These are phyloP conservation scores for Boletus coccyginus DNA, from an alignment of 768 basidiomycete species.

Conservation along the genomic window DNA sequence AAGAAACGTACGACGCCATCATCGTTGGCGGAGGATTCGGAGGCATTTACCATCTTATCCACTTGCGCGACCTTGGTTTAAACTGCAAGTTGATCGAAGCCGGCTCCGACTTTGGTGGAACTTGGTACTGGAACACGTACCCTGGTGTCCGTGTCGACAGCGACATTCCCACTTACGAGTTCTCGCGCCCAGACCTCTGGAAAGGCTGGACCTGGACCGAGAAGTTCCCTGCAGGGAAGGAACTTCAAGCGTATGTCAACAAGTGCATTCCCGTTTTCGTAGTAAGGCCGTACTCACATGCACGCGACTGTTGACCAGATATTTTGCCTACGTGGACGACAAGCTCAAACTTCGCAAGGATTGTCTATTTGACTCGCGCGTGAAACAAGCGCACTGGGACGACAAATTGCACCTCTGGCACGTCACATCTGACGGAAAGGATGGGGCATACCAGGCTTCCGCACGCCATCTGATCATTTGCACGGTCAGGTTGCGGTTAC, in stretches of 20 bases:
- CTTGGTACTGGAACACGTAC: constrained; percentile 17
- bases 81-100: constrained; percentile 11
- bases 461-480: constrained; percentile 15
- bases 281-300: not conserved
- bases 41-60: constrained; percentile 8
- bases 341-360: constrained; percentile 16
- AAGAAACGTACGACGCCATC: constrained; percentile 8
- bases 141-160: constrained; percentile 14
- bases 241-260: constrained; percentile 8
- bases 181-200: constrained; percentile 14
- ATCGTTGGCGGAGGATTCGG: constrained; percentile 11
- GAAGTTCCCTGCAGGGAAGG: constrained; percentile 11
- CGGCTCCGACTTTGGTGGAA: constrained; percentile 10
- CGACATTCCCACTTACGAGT: constrained; percentile 8
- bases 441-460: constrained; percentile 7
- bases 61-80: constrained; percentile 6
- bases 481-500: not conserved
- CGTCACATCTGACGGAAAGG: constrained; percentile 1
- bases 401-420: constrained; percentile 6
- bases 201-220: constrained; percentile 11
- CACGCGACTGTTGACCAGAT: not conserved
- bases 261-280: not conserved
- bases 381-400: constrained; percentile 13
- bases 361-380: constrained; percentile 10
- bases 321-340: constrained; percentile 11